phyloP scores from a whole-genome alignment of 2,329 filamentous ascomycete genomes.

The Tolypocladium album region DNA sequence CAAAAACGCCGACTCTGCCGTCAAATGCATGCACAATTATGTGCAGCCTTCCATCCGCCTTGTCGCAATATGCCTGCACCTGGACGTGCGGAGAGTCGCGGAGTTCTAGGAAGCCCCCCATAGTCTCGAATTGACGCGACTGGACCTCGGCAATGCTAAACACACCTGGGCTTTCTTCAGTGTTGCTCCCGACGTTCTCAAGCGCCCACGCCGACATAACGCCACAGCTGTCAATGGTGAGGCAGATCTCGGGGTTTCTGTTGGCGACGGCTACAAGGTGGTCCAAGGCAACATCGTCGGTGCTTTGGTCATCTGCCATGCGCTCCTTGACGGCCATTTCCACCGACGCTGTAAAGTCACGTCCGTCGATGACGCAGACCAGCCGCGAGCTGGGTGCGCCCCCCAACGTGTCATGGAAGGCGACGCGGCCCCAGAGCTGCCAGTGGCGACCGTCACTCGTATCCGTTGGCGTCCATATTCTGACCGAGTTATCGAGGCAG shows the following conservation, averaged over 20 bases:
- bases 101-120: conserved; percentile 20
- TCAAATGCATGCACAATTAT: conserved; percentile 78
- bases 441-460: conserved; percentile 60
- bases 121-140: conserved; percentile 37
- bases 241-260: conserved; percentile 73
- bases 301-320: conserved; percentile 42
- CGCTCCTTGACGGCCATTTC: conserved; percentile 60
- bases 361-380: conserved; percentile 73
- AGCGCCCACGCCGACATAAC: conserved; percentile 88
- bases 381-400: conserved; percentile 12
- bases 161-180: conserved; percentile 54
- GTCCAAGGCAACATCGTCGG: conserved; percentile 63
- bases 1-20: conserved; percentile 72
- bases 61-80: conserved; percentile 63
- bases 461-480: conserved; percentile 76
- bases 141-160: conserved; percentile 80
- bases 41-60: conserved; percentile 51
- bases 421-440: conserved; percentile 70
- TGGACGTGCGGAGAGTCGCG: conserved; percentile 42
- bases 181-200: conserved; percentile 70
- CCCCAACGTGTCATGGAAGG: conserved; percentile 62
- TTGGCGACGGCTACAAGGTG: conserved; percentile 82
- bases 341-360: conserved; percentile 67
- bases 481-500: conserved; percentile 67
- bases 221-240: conserved; percentile 74